These are phyloP conservation scores for Globisporangium abappressorium DNA, from an alignment of 352 stramenopile genomes.

Conservation along the genomic window DNA sequence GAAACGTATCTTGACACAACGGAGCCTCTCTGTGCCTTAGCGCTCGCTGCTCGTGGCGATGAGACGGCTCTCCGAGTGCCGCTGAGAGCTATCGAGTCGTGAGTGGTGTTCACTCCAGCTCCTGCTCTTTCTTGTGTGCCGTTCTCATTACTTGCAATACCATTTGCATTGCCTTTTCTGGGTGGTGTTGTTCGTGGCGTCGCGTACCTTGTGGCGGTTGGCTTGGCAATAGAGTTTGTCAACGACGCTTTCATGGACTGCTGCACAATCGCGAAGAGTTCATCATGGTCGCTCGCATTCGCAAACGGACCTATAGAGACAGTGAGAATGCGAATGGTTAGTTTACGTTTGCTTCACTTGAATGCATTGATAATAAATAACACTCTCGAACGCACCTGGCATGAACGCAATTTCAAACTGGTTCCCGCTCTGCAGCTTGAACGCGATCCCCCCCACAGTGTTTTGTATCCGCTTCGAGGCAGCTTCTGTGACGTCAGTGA, in stretches of 20 bases:
- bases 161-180: not conserved
- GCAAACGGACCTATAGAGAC: slow-evolving; percentile 25
- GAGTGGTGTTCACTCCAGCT: not conserved
- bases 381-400: slow-evolving; percentile 27
- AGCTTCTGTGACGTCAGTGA: slow-evolving; percentile 24
- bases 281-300: slow-evolving; percentile 34
- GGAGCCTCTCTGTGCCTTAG: slow-evolving; percentile 2
- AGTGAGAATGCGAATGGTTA: not conserved
- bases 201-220: not conserved
- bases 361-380: not conserved
- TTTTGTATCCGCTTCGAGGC: slow-evolving; percentile 41
- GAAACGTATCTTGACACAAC: slow-evolving; percentile 8
- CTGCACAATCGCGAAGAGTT: slow-evolving; percentile 35
- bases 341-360: not conserved
- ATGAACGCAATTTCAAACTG: slow-evolving; percentile 64
- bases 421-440: slow-evolving; percentile 30
- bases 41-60: not conserved
- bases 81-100: not conserved
- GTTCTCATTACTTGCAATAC: not conserved
- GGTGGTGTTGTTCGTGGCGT: not conserved
- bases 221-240: not conserved
- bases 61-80: not conserved
- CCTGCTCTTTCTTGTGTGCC: not conserved
- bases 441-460: slow-evolving; percentile 33
- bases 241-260: slow-evolving; percentile 8